Evolutionary conservation across 1,284 basidiomycete species (phyloP), one percentile per base, ranked within the genome.

Genomic region (Golubevia pallescens): DNA sequence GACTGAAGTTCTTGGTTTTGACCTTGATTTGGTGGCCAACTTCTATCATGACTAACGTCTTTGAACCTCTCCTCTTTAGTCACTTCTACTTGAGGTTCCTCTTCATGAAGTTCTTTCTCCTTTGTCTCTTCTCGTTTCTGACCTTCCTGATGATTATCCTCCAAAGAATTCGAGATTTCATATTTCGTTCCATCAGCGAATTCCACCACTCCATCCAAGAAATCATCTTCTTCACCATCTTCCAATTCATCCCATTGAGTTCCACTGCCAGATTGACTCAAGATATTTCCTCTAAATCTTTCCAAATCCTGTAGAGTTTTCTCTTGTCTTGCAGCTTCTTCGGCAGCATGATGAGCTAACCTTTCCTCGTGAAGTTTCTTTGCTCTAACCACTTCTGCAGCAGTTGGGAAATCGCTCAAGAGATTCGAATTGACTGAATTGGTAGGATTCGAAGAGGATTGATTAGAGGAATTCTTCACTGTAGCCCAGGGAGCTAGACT

Each of bases 171-270:
- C 0, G 78, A 69, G 16, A 84, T 75, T 60, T 81, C 80, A 73
- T 84, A 84, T 65, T 81, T 77, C 3, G 73, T 74, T 55, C 82
- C 82, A 52, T 84, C 82, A 32, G 76, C 82, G 59, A 84, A 84
- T 32, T 84, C 79, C 57, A 84, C 77, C 5, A 83, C 82, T 20
- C 80, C 82, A 57, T 78, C 80, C 4, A 81, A 68, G 57, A 75
- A 74, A 21, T 61, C 67, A 13, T 75, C 74, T 51, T 80, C 78
- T 13, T 21, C 24, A 56, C 20, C 54, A 28, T 82, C 78, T 34
- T 80, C 80, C 70, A 84, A 72, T 66, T 84, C 81, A 63, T 83
- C 81, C 82, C 82, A 84, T 53, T 83, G 82, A 59, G 75, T 75
- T 14, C 72, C 72, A 13, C 73, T 66, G 10, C 69, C 71, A 38